Evolutionary conservation across 2,329 filamentous ascomycete species (phyloP).

Genomic region (Fusarium udum): DNA sequence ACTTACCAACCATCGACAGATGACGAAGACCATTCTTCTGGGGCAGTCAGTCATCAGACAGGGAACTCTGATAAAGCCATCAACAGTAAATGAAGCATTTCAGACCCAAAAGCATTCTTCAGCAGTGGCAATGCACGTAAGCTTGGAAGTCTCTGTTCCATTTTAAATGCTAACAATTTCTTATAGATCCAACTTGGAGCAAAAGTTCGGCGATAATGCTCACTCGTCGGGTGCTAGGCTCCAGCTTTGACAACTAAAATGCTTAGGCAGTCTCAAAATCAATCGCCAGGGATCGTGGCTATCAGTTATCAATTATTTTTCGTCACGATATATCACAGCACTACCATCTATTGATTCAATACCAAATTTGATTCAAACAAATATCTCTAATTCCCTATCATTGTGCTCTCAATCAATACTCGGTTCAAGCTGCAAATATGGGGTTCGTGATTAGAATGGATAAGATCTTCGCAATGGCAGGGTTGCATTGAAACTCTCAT

Average conservation of each 20-base stretch:
- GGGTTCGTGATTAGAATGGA: background rate
- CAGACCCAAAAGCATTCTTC: rapidly evolving
- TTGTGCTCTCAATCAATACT: background rate
- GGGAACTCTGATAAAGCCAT: background rate
- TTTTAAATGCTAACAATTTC: too few species aligned
- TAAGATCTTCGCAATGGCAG: background rate
- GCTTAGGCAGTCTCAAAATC: background rate
- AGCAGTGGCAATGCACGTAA: too few species aligned
- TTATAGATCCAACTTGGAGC: background rate
- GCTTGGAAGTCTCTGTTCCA: rapidly evolving
- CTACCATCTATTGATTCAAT: too few species aligned
- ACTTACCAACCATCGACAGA: background rate
- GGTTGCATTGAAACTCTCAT: background rate
- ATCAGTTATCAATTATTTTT: rapidly evolving
- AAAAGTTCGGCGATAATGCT: background rate
- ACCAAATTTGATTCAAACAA: background rate
- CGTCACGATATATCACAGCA: background rate
- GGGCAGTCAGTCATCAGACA: rapidly evolving
- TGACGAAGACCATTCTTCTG: background rate
- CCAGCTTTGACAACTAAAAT: background rate
- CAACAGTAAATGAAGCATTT: background rate
- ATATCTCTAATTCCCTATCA: rapidly evolving
- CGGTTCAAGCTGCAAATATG: background rate
- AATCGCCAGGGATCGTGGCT: too few species aligned
- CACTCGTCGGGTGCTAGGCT: background rate